Evolutionary conservation across 2,329 filamentous ascomycete species (phyloP).

Genomic region (Mariannaea sp.): DNA sequence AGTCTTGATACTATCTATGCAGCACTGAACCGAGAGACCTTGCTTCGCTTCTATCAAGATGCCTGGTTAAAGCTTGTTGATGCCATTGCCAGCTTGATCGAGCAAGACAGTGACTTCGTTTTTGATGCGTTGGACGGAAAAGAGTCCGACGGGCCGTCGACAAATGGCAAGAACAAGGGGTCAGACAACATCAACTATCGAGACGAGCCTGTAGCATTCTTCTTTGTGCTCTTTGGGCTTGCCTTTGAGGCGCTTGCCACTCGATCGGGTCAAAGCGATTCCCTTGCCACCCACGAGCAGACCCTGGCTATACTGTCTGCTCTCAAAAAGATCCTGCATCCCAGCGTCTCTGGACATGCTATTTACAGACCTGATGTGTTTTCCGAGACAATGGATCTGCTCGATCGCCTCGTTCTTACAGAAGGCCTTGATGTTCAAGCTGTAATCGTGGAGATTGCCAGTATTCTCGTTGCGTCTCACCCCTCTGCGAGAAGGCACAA

Average conservation of each 20-base stretch:
- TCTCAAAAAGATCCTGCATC: slow-evolving; percentile 91
- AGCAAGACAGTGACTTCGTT: slow-evolving; percentile 96
- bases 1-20: slow-evolving; percentile 94
- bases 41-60: slow-evolving; percentile 95
- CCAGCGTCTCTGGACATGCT: slow-evolving; percentile 92
- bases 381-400: slow-evolving; percentile 93
- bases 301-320: slow-evolving; percentile 88
- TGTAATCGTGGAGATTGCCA: slow-evolving; percentile 92
- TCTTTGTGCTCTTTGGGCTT: slow-evolving; percentile 96
- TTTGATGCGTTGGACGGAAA: slow-evolving; percentile 96
- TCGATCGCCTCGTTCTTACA: slow-evolving; percentile 90
- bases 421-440: slow-evolving; percentile 87
- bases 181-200: slow-evolving; percentile 96
- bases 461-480: slow-evolving; percentile 87
- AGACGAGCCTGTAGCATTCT: slow-evolving; percentile 97
- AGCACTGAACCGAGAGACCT: slow-evolving; percentile 89
- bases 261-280: slow-evolving; percentile 59
- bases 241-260: slow-evolving; percentile 95
- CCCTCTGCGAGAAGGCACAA: slow-evolving; percentile 72
- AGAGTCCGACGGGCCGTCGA: slow-evolving; percentile 54
- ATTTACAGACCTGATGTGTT: slow-evolving; percentile 97
- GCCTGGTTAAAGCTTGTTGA: slow-evolving; percentile 97
- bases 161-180: slow-evolving; percentile 61
- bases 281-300: slow-evolving; percentile 73
- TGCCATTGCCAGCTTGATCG: slow-evolving; percentile 94